Evolutionary conservation across 208 protist species (phyloP).

Genomic region (Wallacemonas sp.): DNA sequence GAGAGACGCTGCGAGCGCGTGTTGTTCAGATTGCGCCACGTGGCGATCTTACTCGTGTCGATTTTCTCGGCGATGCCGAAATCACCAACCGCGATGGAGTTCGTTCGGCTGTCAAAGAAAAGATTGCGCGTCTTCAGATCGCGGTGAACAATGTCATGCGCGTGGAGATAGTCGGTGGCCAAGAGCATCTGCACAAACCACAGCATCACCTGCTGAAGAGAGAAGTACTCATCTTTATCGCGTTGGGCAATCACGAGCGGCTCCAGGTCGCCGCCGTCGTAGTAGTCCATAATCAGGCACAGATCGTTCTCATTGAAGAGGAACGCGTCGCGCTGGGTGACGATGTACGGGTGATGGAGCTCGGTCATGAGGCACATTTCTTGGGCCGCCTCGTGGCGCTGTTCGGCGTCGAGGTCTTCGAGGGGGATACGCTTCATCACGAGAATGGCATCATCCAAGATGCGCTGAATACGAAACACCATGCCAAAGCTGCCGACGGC

Average conservation of each 20-base stretch:
- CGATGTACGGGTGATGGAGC: slow-evolving; percentile 84
- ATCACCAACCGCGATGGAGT: slow-evolving; percentile 78
- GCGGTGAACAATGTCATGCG: slow-evolving; percentile 74
- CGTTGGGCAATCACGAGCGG: slow-evolving; percentile 51
- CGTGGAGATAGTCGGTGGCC: slow-evolving; percentile 83
- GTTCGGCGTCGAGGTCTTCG: slow-evolving; percentile 45
- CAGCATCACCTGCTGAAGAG: slow-evolving; percentile 64
- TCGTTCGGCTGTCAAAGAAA: slow-evolving; percentile 60
- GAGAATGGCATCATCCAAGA: slow-evolving; percentile 54
- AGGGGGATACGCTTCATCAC: slow-evolving; percentile 87
- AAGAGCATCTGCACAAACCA: slow-evolving; percentile 86
- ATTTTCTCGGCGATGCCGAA: slow-evolving; percentile 89
- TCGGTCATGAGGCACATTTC: slow-evolving; percentile 79
- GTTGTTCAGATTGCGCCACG: slow-evolving; percentile 14
- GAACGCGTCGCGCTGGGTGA: slow-evolving; percentile 77
- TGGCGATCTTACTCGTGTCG: slow-evolving; percentile 32
- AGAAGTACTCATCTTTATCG: slow-evolving; percentile 68
- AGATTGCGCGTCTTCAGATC: slow-evolving; percentile 93
- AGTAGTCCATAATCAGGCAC: slow-evolving; percentile 92
- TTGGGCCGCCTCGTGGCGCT: slow-evolving; percentile 68
- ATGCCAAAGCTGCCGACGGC: slow-evolving; percentile 77
- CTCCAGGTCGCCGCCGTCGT: slow-evolving; percentile 89
- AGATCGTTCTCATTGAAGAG: slow-evolving; percentile 79
- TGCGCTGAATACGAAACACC: slow-evolving; percentile 71
- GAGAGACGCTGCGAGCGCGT: slow-evolving; percentile 10